These are phyloP conservation scores for Aureobasidium mangrovei DNA, from an alignment of 2,329 filamentous ascomycete species.

Conservation along the genomic window DNA sequence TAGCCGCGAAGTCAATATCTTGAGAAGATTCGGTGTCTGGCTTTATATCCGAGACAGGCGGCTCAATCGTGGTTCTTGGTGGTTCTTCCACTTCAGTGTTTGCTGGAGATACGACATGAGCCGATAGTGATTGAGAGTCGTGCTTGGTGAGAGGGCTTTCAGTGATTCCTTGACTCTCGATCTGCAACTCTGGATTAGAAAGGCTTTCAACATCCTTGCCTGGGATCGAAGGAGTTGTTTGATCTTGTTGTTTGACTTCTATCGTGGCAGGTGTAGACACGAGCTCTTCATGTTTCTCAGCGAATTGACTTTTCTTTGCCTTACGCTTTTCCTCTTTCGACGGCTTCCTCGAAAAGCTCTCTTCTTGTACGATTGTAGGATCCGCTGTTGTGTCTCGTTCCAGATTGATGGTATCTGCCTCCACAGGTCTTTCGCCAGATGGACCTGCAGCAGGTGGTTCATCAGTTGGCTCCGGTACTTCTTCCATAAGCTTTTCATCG, in stretches of 20 bases:
- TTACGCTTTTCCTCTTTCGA: slow-evolving; percentile 22
- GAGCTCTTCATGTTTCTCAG: not conserved
- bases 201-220: too few relatives aligned
- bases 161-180: too few relatives aligned
- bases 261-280: not conserved
- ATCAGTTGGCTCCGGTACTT: not conserved
- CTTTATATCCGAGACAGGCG: too few relatives aligned
- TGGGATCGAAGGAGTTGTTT: too few relatives aligned
- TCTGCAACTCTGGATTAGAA: too few relatives aligned
- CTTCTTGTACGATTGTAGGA: not conserved
- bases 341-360: not conserved
- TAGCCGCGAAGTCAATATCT: slow-evolving; percentile 40
- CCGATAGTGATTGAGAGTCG: too few relatives aligned
- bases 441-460: not conserved
- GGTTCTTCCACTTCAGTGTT: too few relatives aligned
- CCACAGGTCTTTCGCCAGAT: not conserved
- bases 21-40: not conserved
- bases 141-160: too few relatives aligned
- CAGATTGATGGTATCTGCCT: not conserved
- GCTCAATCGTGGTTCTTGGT: too few relatives aligned
- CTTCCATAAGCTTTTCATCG: not conserved
- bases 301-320: slow-evolving; percentile 15
- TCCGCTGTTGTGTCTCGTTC: not conserved
- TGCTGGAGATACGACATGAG: too few relatives aligned
- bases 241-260: too few relatives aligned